Base-by-base conservation (phyloP, 768 basidiomycete genomes). In the Lepiota venenata region DNA sequence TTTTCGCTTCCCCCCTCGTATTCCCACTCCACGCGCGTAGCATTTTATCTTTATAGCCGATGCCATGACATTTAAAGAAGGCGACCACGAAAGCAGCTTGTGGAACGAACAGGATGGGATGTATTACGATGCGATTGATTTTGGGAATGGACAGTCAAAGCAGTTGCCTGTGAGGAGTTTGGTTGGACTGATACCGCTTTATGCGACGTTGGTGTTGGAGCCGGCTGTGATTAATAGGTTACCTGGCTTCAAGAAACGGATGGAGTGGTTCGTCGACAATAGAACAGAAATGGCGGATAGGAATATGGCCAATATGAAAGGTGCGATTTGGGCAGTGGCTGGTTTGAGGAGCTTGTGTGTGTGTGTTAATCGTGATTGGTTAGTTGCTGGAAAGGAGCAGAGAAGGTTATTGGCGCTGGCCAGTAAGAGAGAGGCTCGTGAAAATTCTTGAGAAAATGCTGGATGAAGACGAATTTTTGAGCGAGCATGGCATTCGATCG, bases 41-140 rank as follows among this genome's bases (percentile, higher is more conserved):
- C 94, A 98, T 69, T 99, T 98, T 71, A 87, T 98, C 63, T 96
- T 94, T 76, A 99, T 99, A 50, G 84, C 97, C 8, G 97, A 99
- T 66, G 97, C 97, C 7, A 98, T 99, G 97, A 97, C 97, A 1
- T 98, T 82, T 72, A 79, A 81, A 63, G 78, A 82, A 55, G 88
- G 87, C n/a, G 86, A 88, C 37, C 75, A 85, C 61, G 87, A 93
- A 63, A 66, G 80, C 40, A 90, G 88, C 57, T 78, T 99, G 11
- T 99, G 97, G 97, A 97, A 87, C 67, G 97, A 98, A 60, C 71
- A 93, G 60, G 95, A 98, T 60, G 96, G 97, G 21, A 90, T 98
- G 87, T 99, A 98, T 75, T 99, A 97, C 65, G 97, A 99, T 64
- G 96, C 90, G 42, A 96, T 98, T 59, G 84, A 91, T 55, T 93